Percentiles rank a stretch among this genome's conserved stretches.
Evolutionary conservation across 73 alveolate species (phyloP).

Genomic region (Paramecium primaurelia): DNA sequence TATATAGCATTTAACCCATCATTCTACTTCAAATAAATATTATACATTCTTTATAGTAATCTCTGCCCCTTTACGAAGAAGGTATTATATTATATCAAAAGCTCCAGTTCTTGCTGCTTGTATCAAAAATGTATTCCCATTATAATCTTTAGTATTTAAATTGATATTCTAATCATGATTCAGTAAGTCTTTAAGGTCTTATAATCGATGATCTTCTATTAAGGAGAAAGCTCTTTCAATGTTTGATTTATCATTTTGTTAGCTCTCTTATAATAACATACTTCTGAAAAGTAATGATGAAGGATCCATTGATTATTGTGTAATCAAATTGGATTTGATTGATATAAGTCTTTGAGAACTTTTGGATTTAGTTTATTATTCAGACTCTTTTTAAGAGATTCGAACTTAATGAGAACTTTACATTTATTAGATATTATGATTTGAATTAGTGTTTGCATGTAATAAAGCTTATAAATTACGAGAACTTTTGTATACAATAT

Average conservation of each 20-base stretch:
- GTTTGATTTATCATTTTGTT: not conserved
- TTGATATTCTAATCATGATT: not conserved
- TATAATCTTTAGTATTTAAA: not conserved
- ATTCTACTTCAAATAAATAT: not conserved
- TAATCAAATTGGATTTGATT: not conserved
- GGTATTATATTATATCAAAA: not conserved
- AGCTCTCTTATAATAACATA: not conserved
- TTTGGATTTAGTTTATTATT: not conserved
- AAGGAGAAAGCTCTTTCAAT: not conserved
- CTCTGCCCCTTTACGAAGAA: not conserved
- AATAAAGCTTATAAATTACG: not conserved
- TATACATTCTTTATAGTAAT: not conserved
- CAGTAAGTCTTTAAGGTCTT: not conserved
- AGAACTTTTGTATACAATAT: not conserved
- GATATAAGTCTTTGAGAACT: not conserved
- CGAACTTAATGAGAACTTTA: not conserved
- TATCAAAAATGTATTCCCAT: not conserved
- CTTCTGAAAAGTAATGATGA: not conserved
- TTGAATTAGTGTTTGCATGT: not conserved
- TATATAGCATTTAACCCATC: not conserved
- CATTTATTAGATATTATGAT: not conserved
- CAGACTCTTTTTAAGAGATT: not conserved
- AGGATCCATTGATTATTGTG: not conserved
- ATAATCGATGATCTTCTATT: not conserved
- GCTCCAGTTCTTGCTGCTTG: constrained; percentile 7